Conservation (phyloP, 2,329 filamentous ascomycete species). For the Colletotrichum sp. region DNA sequence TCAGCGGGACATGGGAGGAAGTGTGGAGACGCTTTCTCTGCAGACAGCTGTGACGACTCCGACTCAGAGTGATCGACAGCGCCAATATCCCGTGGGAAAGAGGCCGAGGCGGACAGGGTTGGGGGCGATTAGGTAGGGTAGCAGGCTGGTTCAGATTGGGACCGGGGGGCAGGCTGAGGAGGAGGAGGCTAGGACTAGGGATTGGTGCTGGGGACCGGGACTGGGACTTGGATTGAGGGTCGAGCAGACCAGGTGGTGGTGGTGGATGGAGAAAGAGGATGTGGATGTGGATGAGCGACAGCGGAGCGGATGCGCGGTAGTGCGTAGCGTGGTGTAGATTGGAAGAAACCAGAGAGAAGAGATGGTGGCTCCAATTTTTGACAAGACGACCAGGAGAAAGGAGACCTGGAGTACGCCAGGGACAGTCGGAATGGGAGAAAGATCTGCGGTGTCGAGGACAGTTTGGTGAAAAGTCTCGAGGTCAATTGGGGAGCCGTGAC, state of each 20-base stretch:
- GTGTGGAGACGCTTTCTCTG: slow-evolving; percentile 39
- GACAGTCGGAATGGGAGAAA: slow-evolving; percentile 13
- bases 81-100: slow-evolving; percentile 55
- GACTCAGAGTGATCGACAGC: slow-evolving; percentile 59
- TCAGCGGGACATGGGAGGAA: slow-evolving; percentile 40
- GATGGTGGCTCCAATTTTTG: slow-evolving; percentile 19
- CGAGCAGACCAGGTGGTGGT: background rate
- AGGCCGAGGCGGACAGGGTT: slow-evolving; percentile 51
- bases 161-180: slow-evolving; percentile 38
- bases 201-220: background rate
- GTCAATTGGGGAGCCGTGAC: slow-evolving; percentile 14
- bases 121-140: slow-evolving; percentile 44
- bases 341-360: background rate
- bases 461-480: slow-evolving; percentile 20
- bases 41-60: slow-evolving; percentile 55
- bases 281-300: slow-evolving; percentile 4
- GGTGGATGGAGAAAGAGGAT: background rate
- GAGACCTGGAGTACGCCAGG: slow-evolving; percentile 17
- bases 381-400: slow-evolving; percentile 17
- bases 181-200: slow-evolving; percentile 21
- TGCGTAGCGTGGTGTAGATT: slow-evolving; percentile 6
- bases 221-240: too few relatives aligned
- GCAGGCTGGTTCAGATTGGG: slow-evolving; percentile 35
- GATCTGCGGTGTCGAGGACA: slow-evolving; percentile 16
- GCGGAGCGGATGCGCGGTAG: slow-evolving; percentile 16